These are phyloP conservation scores for Trichoderma afroharzianum DNA, from an alignment of 2,329 filamentous ascomycete species.

Conservation along the genomic window DNA sequence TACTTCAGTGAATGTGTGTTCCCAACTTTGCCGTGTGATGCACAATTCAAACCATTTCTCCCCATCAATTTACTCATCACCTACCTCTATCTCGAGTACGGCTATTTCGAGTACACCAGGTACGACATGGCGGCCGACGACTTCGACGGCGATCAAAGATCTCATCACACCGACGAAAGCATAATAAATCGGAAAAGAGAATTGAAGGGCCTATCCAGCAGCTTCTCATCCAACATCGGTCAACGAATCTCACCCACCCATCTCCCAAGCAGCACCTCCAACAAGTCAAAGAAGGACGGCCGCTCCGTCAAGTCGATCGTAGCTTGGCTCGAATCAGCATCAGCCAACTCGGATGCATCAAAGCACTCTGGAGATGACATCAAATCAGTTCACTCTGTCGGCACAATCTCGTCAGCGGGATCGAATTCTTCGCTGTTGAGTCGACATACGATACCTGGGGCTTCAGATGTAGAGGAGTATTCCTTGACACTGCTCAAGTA, in stretches of 20 bases:
- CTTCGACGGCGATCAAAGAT: not conserved
- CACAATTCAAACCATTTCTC: not conserved
- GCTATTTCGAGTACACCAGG: not conserved
- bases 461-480: constrained; percentile 28
- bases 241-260: constrained; percentile 18
- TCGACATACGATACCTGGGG: not conserved
- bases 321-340: constrained; percentile 30
- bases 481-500: constrained; percentile 33
- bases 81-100: not conserved
- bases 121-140: not conserved
- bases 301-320: constrained; percentile 32
- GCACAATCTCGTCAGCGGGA: constrained; percentile 4
- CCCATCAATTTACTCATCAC: not conserved
- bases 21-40: not conserved
- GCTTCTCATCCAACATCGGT: constrained; percentile 30
- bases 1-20: not conserved
- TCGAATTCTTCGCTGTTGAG: constrained; percentile 9
- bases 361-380: not conserved
- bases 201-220: constrained; percentile 25
- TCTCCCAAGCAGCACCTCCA: not conserved
- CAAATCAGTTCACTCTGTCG: constrained; percentile 4
- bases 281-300: not conserved
- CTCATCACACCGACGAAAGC: not conserved
- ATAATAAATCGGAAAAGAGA: constrained; percentile 20
- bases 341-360: not conserved